Conservation (phyloP, 2,329 filamentous ascomycete genomes). For the Monosporascus sp. region DNA sequence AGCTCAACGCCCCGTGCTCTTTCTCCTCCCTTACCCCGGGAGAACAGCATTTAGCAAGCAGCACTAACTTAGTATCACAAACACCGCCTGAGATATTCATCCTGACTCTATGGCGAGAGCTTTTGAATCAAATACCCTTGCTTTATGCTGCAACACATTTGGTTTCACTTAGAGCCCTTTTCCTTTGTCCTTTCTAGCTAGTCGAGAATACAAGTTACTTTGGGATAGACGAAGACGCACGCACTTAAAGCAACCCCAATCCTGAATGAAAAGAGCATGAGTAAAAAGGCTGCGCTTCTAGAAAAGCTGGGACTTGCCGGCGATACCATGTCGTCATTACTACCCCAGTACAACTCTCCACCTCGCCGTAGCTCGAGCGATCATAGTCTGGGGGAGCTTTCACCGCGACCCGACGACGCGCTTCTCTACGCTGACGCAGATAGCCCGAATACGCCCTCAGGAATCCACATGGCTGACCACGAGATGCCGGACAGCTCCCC, state of each 20-base stretch:
- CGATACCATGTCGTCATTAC: slow-evolving; percentile 15
- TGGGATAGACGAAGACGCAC: neutral
- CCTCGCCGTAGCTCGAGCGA: slow-evolving; percentile 15
- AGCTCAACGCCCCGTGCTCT: neutral
- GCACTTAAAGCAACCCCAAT: neutral
- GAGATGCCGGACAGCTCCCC: neutral
- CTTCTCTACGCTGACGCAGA: slow-evolving; percentile 15
- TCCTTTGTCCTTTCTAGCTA: no score
- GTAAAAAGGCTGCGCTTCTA: slow-evolving; percentile 18
- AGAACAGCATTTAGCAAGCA: no score
- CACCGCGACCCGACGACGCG: slow-evolving; percentile 22
- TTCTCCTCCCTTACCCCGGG: neutral
- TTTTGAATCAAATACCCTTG: no score
- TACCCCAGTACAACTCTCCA: slow-evolving; percentile 15
- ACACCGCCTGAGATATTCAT: no score
- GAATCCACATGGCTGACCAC: neutral
- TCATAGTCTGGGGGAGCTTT: slow-evolving; percentile 24
- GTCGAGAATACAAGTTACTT: no score
- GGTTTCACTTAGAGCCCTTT: no score
- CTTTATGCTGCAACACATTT: no score
- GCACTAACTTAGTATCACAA: no score
- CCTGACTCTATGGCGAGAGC: no score
- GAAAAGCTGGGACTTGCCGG: slow-evolving; percentile 21
- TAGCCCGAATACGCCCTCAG: slow-evolving; percentile 1
- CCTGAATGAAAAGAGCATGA: slow-evolving; percentile 14